Conservation (phyloP, 352 stramenopile genomes). For the Phytophthora pini region DNA sequence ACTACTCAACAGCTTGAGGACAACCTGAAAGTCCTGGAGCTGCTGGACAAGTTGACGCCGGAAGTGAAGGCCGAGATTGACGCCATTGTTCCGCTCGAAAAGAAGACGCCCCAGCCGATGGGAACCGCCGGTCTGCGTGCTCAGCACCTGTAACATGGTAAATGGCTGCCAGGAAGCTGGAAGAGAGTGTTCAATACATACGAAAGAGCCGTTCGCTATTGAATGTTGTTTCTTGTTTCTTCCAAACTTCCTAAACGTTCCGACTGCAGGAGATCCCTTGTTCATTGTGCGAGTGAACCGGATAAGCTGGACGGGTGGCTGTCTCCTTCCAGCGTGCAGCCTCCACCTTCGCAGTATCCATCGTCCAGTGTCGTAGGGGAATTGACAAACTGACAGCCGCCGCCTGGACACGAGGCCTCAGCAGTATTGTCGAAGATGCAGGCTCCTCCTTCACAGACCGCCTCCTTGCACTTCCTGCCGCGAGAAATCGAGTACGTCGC, state of each 20-base stretch:
- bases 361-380: constrained; percentile 48
- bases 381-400: constrained; percentile 61
- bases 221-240: too few species aligned
- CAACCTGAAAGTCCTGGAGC: constrained; percentile 55
- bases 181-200: not conserved
- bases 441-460: constrained; percentile 53
- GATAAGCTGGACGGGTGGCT: constrained; percentile 49
- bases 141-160: constrained; percentile 7
- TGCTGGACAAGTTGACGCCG: constrained; percentile 53
- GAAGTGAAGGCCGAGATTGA: constrained; percentile 60
- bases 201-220: not conserved
- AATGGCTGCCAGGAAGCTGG: not conserved
- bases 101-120: not conserved
- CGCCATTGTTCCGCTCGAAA: constrained; percentile 29
- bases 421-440: constrained; percentile 61
- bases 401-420: constrained; percentile 47
- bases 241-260: too few species aligned
- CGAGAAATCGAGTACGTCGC: constrained; percentile 38
- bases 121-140: not conserved
- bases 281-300: constrained; percentile 54
- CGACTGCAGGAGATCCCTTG: too few species aligned
- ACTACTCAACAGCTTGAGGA: constrained; percentile 57
- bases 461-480: constrained; percentile 55
- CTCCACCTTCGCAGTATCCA: constrained; percentile 64
- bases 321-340: constrained; percentile 53